Evolutionary conservation across 495 filamentous ascomycete species (phyloP).

Genomic region (Bombardia bombarda): DNA sequence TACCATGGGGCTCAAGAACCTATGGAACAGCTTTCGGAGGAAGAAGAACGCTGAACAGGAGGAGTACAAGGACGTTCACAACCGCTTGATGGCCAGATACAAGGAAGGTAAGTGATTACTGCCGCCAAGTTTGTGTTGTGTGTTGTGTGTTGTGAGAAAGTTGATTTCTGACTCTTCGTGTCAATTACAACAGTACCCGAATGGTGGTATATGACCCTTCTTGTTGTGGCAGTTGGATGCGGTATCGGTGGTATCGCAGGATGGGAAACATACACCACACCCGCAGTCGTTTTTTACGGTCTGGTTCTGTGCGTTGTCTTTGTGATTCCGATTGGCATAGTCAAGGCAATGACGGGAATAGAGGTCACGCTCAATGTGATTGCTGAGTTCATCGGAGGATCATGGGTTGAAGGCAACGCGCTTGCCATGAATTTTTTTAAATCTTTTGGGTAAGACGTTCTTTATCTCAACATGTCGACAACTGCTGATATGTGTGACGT

Average conservation of each 20-base stretch:
- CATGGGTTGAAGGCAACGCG: slow-evolving; percentile 23
- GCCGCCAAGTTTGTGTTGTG: background rate
- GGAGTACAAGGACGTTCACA: slow-evolving; percentile 29
- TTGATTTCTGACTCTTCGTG: background rate
- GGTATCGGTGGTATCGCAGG: slow-evolving; percentile 24
- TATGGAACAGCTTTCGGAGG: slow-evolving; percentile 20
- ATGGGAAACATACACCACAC: slow-evolving; percentile 30
- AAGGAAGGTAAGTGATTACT: slow-evolving; percentile 15
- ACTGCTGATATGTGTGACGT: background rate
- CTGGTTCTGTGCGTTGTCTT: slow-evolving; percentile 28
- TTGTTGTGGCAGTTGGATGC: slow-evolving; percentile 19
- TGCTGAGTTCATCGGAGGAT: slow-evolving; percentile 34
- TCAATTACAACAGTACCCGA: slow-evolving; percentile 22
- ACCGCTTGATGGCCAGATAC: slow-evolving; percentile 28
- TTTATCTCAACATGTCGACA: background rate
- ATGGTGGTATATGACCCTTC: slow-evolving; percentile 28
- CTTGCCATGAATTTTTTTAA: slow-evolving; percentile 38
- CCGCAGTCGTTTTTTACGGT: slow-evolving; percentile 30
- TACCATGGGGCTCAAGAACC: slow-evolving; percentile 22
- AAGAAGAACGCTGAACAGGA: slow-evolving; percentile 6
- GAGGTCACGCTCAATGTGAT: slow-evolving; percentile 30
- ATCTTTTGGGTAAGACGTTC: slow-evolving; percentile 19
- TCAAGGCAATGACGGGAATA: slow-evolving; percentile 32
- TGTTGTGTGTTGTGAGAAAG: background rate
- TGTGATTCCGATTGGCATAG: slow-evolving; percentile 29